These are phyloP conservation scores for Thielaviopsis euricoi DNA, from an alignment of 2,329 filamentous ascomycete species.

Conservation along the genomic window DNA sequence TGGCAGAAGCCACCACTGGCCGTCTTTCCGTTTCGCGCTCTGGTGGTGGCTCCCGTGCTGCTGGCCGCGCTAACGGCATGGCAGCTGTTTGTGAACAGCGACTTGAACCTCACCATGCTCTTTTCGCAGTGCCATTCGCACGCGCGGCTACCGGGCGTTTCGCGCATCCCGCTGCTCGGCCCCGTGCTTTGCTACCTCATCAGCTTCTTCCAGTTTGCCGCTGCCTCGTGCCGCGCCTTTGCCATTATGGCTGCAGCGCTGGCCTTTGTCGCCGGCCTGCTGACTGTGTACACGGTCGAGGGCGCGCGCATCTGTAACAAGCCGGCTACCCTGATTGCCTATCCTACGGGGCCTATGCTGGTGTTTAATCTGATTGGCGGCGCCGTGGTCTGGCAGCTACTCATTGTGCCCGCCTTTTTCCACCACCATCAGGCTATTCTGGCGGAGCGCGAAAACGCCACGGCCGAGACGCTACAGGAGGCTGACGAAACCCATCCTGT, in stretches of 20 bases:
- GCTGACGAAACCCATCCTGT: conserved; percentile 17
- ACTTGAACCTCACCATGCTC: conserved; percentile 34
- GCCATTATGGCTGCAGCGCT: conserved; percentile 27
- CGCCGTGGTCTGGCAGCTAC: conserved; percentile 33
- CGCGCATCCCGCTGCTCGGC: conserved; percentile 28
- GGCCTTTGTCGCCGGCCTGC: conserved; percentile 28
- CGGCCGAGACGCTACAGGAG: conserved; percentile 13
- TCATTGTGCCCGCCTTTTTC: conserved; percentile 33
- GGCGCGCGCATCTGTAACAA: conserved; percentile 27
- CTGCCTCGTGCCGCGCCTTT: conserved; percentile 24
- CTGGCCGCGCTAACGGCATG: conserved; percentile 26
- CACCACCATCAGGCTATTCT: conserved; percentile 24
- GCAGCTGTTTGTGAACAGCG: conserved; percentile 28
- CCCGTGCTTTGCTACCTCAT: conserved; percentile 32
- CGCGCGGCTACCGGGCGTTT: conserved; percentile 27
- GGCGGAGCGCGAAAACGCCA: conserved; percentile 14
- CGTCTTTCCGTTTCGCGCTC: conserved; percentile 33
- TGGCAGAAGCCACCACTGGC: conserved; percentile 29
- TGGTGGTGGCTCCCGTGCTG: conserved; percentile 32
- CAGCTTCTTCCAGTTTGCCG: conserved; percentile 30
- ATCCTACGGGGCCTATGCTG: conserved; percentile 27
- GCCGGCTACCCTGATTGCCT: conserved; percentile 21
- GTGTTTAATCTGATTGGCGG: conserved; percentile 32
- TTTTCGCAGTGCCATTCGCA: conserved; percentile 37
- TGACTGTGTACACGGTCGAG: conserved; percentile 34